Percentiles rank a stretch among this genome's conserved stretches.
phyloP scores from a whole-genome alignment of 2,329 filamentous ascomycete species.

The Trichoderma semiorbis region DNA sequence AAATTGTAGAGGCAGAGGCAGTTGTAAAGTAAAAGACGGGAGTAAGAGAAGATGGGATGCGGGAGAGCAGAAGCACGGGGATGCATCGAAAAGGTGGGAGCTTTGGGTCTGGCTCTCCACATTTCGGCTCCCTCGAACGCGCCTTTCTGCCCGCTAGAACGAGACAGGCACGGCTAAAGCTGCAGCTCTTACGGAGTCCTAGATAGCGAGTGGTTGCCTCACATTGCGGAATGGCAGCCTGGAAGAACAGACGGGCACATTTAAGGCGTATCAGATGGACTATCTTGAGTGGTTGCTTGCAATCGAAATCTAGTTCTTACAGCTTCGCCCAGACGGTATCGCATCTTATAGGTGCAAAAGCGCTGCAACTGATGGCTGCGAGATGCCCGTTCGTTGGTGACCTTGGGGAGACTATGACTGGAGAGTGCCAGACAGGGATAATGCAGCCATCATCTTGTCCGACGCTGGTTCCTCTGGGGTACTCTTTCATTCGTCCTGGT shows the following conservation, averaged over 20 bases:
- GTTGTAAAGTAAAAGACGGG: background rate
- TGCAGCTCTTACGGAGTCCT: background rate
- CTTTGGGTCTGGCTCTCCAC: background rate
- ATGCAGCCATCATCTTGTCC: background rate
- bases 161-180: background rate
- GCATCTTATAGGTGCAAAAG: background rate
- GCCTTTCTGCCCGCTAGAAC: slow-evolving; percentile 7
- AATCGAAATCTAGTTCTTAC: background rate
- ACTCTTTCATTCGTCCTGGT: background rate
- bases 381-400: background rate
- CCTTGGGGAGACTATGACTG: background rate
- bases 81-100: background rate
- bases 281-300: background rate
- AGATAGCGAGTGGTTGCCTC: background rate
- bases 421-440: background rate
- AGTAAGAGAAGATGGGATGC: background rate
- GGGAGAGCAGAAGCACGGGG: background rate
- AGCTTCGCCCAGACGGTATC: background rate
- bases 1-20: background rate
- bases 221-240: background rate
- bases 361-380: background rate
- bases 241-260: background rate
- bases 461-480: background rate
- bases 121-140: slow-evolving; percentile 13
- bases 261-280: background rate